Conservation (phyloP, 2,329 filamentous ascomycete genomes). For the Talaromyces sp. region DNA sequence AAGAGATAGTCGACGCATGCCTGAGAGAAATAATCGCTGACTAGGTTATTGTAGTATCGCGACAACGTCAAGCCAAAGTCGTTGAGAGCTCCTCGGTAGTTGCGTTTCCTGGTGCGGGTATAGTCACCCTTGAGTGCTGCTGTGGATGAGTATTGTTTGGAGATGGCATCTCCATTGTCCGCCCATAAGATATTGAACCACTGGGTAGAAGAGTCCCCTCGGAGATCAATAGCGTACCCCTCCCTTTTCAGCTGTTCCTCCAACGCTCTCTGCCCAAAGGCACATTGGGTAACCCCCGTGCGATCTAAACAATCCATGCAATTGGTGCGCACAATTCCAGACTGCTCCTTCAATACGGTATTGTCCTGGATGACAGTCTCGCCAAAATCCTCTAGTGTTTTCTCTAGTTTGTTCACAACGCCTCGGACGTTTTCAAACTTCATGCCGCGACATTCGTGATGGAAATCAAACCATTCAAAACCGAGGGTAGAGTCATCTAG, state of each 20-base stretch:
- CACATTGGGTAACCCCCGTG: constrained; percentile 93
- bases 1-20: constrained; percentile 91
- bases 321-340: constrained; percentile 83
- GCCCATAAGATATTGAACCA: constrained; percentile 99
- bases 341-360: constrained; percentile 50
- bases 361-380: constrained; percentile 60
- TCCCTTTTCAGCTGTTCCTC: constrained; percentile 73
- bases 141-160: constrained; percentile 91
- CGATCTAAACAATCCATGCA: constrained; percentile 98
- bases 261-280: constrained; percentile 76
- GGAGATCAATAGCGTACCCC: constrained; percentile 69
- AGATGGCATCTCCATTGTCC: constrained; percentile 94
- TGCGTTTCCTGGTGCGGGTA: constrained; percentile 82
- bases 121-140: constrained; percentile 96
- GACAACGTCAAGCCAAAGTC: constrained; percentile 87
- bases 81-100: constrained; percentile 85
- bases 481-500: constrained; percentile 51
- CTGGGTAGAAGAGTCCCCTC: constrained; percentile 71
- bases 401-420: constrained; percentile 66
- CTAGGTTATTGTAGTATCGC: constrained; percentile 73
- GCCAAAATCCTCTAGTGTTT: constrained; percentile 64
- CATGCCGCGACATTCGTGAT: constrained; percentile 88
- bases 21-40: constrained; percentile 96
- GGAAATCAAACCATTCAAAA: constrained; percentile 98
- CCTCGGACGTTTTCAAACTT: constrained; percentile 91